Conservation (phyloP, 179 eudicot genomes). For the Amaranthus tricolor region DNA sequence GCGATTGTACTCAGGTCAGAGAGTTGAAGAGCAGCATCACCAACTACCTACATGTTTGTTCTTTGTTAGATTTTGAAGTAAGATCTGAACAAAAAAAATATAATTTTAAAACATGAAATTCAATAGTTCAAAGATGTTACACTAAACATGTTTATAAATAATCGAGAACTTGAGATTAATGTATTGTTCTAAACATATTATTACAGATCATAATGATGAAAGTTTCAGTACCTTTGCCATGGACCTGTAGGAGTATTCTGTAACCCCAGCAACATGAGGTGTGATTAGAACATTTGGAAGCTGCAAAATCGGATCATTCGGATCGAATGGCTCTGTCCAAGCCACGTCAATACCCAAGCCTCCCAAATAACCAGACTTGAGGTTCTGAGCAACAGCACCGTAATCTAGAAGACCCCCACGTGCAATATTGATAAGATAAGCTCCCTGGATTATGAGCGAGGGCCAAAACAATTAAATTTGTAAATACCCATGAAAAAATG, state of each 20-base stretch:
- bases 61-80: neutral
- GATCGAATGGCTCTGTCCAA: conserved; percentile 96
- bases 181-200: neutral
- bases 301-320: conserved; percentile 70
- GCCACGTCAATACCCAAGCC: conserved; percentile 97
- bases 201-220: neutral
- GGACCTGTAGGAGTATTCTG: conserved; percentile 63
- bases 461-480: neutral
- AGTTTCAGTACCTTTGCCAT: conserved; percentile 81
- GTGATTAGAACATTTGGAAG: conserved; percentile 79
- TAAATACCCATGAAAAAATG: neutral
- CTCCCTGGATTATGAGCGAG: conserved; percentile 48
- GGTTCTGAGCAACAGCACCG: conserved; percentile 51
- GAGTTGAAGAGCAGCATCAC: conserved; percentile 78
- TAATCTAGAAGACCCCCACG: conserved; percentile 91
- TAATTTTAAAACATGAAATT: too few species aligned
- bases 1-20: conserved; percentile 52
- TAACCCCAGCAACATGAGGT: conserved; percentile 96
- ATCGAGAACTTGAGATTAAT: neutral
- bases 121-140: neutral
- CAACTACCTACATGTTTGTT: conserved; percentile 59
- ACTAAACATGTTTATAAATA: neutral
- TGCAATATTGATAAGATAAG: conserved; percentile 71
- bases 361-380: conserved; percentile 79
- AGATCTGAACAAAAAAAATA: neutral